A percentile compares a stretch with the other conserved stretches of the same genome.
These are phyloP conservation scores for Fusarium nurragi DNA, from an alignment of 2,329 filamentous ascomycete species.

Conservation along the genomic window DNA sequence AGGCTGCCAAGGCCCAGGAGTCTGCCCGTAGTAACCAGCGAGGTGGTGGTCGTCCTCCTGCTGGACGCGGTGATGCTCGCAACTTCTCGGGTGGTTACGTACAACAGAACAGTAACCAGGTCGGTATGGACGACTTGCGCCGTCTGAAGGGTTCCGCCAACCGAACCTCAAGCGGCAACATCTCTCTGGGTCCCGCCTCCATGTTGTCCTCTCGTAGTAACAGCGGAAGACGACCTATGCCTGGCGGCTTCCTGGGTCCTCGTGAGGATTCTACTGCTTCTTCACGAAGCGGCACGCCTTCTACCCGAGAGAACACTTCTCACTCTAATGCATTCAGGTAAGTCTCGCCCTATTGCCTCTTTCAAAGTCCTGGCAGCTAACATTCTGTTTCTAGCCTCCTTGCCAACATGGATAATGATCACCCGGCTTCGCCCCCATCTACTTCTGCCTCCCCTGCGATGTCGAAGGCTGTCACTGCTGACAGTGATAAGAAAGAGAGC, in stretches of 20 bases:
- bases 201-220: conserved; percentile 91
- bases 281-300: conserved; percentile 89
- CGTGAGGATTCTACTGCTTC: conserved; percentile 87
- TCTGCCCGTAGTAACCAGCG: conserved; percentile 68
- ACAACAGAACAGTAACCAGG: conserved; percentile 80
- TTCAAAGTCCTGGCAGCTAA: neutral
- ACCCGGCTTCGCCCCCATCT: conserved; percentile 75
- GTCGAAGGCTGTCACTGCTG: conserved; percentile 66
- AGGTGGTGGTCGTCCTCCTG: conserved; percentile 73
- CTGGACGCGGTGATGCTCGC: conserved; percentile 87
- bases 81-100: conserved; percentile 79
- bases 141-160: conserved; percentile 75
- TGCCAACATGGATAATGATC: conserved; percentile 69
- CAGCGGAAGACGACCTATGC: conserved; percentile 78
- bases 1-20: conserved; percentile 84
- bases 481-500: conserved; percentile 64
- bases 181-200: conserved; percentile 81
- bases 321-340: conserved; percentile 96
- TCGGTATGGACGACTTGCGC: conserved; percentile 90
- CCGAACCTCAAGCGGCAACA: conserved; percentile 69
- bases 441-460: conserved; percentile 72
- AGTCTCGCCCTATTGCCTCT: conserved; percentile 47
- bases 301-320: conserved; percentile 66
- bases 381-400: conserved; percentile 56
- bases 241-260: conserved; percentile 76